Evolutionary conservation across 2,329 filamentous ascomycete genomes (phyloP), one percentile per base, ranked within the genome.

Genomic region (Teratosphaeria viscida): DNA sequence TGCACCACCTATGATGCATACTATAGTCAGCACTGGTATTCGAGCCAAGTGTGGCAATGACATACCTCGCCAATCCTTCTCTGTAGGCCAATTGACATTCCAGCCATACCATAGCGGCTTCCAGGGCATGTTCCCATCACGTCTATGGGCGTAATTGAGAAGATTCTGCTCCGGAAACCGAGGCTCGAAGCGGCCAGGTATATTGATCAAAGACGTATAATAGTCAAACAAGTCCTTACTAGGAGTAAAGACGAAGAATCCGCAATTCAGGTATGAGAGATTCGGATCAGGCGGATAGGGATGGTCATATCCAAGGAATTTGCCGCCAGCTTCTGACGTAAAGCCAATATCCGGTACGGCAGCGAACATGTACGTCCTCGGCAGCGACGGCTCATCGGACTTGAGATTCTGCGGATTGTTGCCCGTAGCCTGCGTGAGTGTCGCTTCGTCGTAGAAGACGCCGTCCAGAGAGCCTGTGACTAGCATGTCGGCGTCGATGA

Each of bases 71-170:
- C 69, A 72, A 56, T 76, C 74, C 35, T 68, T 71, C 56, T 68
- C 68, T 43, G 66, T 74, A 3, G 75, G 73, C 69, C 71, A 75
- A 54, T 74, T 72, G 16, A 73, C 72, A 59, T 74, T 75, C 73
- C 73, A 76, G 1, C 68, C 68, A 60, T 73, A 70, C 64, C 71
- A 71, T 26, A 76, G 59, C 56, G 68, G 70, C 59, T 67, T 68
- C 74, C 73, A 76, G 1, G 75, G 74, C 75, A 77, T 76, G 19
- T 72, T 72, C 0, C 74, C 73, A 1, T 72, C 71, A 11, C 65
- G 61, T 2, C 72, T 64, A 60, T 76, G 73, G 35, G 73, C 74
- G 55, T 76, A 74, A 54, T 76, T 76, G 53, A 76, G 60, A 56
- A 76, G 58, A 60, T 72, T 71, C 67, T 76, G 73, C 64, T 76